Evolutionary conservation across 306 rosid species (phyloP).

Genomic region (Mimosa pudica): DNA sequence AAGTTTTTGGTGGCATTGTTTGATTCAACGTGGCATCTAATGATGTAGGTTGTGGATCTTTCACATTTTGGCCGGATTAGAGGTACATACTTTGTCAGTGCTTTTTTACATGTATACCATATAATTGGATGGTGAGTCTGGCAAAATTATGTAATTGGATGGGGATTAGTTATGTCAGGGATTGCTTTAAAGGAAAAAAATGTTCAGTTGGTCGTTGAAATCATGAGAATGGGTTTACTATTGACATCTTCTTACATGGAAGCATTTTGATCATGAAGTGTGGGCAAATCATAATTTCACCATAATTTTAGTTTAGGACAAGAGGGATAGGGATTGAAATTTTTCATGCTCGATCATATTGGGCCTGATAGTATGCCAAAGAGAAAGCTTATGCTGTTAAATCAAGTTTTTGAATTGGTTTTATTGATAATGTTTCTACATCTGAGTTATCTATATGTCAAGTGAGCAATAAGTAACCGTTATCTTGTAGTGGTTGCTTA

Average conservation of each 20-base stretch:
- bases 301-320: background rate
- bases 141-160: background rate
- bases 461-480: constrained; percentile 5
- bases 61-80: constrained; percentile 94
- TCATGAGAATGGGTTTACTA: background rate
- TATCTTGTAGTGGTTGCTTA: constrained; percentile 15
- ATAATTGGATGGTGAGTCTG: background rate
- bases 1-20: constrained; percentile 20
- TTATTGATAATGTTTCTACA: background rate
- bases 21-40: constrained; percentile 24
- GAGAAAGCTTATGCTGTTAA: background rate
- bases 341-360: background rate
- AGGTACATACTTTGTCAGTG: constrained; percentile 57
- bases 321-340: background rate
- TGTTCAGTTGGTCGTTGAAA: background rate
- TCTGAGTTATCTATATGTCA: background rate
- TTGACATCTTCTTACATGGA: background rate
- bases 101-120: background rate
- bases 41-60: constrained; percentile 83
- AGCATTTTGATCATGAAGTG: background rate
- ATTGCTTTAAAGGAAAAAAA: background rate
- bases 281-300: background rate
- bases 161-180: background rate
- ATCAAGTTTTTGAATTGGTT: background rate
- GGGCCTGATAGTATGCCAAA: background rate